phyloP scores from a whole-genome alignment of 75 land plant species.

The Sequoia sempervirens region DNA sequence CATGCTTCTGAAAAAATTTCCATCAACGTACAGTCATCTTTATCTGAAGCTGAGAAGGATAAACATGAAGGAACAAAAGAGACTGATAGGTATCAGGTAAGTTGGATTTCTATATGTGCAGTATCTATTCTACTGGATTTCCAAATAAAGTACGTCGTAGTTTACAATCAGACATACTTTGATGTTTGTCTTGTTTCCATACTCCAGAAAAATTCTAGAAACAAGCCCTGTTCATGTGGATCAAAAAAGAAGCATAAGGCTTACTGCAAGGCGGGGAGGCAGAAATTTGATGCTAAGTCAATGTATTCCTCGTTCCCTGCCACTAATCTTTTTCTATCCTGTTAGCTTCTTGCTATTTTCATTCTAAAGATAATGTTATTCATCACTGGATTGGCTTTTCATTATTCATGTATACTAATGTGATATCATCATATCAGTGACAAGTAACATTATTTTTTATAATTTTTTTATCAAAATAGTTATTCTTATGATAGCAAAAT shows the following conservation, averaged over 20 bases:
- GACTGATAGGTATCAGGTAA: constrained; percentile 13
- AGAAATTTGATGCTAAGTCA: constrained; percentile 22
- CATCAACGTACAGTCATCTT: background rate
- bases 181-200: background rate
- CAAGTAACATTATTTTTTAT: background rate
- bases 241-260: constrained; percentile 79
- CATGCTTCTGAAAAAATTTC: background rate
- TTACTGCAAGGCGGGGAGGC: constrained; percentile 56
- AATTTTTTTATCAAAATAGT: background rate
- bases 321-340: background rate
- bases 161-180: background rate
- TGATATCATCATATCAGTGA: background rate
- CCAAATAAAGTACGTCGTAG: background rate
- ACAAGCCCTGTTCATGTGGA: constrained; percentile 76
- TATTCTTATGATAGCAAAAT: background rate
- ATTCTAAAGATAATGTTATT: background rate
- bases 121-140: background rate
- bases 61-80: constrained; percentile 8
- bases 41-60: background rate
- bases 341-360: background rate
- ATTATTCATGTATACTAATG: background rate
- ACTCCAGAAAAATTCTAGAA: constrained; percentile 58
- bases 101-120: background rate
- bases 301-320: constrained; percentile 20
- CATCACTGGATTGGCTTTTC: background rate